These are phyloP conservation scores for Candida jianshihensis DNA, from an alignment of 805 yeast species.

Conservation along the genomic window DNA sequence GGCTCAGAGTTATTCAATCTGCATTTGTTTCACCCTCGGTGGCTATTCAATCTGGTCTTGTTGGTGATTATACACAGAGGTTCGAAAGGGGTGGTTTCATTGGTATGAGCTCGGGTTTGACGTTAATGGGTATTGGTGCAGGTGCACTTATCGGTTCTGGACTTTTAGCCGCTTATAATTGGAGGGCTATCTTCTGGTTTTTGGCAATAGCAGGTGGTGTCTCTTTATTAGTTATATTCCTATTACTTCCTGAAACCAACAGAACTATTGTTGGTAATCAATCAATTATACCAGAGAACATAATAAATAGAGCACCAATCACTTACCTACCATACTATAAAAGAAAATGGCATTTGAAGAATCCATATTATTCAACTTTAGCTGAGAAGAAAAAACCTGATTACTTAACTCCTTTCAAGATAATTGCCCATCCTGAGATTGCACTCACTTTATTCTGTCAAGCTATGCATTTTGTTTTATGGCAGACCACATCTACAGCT, in stretches of 20 bases:
- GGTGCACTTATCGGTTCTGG: constrained; percentile 62
- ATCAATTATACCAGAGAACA: constrained; percentile 42
- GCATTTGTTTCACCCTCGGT: constrained; percentile 71
- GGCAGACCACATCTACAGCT: constrained; percentile 44
- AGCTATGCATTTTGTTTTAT: constrained; percentile 57
- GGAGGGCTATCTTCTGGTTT: constrained; percentile 81
- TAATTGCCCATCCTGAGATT: constrained; percentile 39
- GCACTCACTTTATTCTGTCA: constrained; percentile 45
- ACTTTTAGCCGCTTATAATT: constrained; percentile 38
- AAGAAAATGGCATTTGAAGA: constrained; percentile 20
- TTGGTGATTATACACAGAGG: constrained; percentile 66
- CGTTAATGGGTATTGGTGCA: constrained; percentile 66
- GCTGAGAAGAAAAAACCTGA: constrained; percentile 21
- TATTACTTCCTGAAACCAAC: constrained; percentile 67
- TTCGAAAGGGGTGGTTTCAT: constrained; percentile 64
- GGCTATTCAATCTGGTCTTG: constrained; percentile 60
- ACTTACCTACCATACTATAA: constrained; percentile 16
- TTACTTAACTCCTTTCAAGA: constrained; percentile 33
- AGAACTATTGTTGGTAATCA: constrained; percentile 73
- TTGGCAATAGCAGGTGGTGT: constrained; percentile 56
- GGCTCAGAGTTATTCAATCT: constrained; percentile 71
- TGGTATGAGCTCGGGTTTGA: constrained; percentile 61
- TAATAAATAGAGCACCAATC: constrained; percentile 39
- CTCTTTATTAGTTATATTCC: constrained; percentile 27
- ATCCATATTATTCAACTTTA: constrained; percentile 28